A percentile compares a stretch with the other conserved stretches of the same genome.
phyloP scores from a whole-genome alignment of 139 green algal species.

The Coelastrella sp. region DNA sequence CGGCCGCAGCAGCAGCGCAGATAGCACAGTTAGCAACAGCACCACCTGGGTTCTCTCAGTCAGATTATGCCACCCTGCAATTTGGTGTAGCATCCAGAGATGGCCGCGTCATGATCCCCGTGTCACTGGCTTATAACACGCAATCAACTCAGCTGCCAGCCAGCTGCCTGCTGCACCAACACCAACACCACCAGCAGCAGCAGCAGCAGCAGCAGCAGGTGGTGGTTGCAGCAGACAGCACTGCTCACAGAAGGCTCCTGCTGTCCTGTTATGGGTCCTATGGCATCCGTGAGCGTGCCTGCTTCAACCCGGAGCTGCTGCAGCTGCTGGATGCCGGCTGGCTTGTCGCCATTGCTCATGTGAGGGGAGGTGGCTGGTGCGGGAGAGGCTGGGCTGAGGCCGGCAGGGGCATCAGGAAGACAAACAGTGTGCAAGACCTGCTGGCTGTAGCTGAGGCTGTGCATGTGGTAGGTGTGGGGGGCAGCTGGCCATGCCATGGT shows the following conservation, averaged over 20 bases:
- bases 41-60: background rate
- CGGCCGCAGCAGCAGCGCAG: slow-evolving; percentile 12
- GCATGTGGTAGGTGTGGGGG: background rate
- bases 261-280: slow-evolving; percentile 42
- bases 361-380: slow-evolving; percentile 38
- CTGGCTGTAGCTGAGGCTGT: background rate
- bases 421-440: background rate
- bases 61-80: background rate
- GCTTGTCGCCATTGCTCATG: slow-evolving; percentile 39
- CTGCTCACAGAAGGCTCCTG: background rate
- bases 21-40: background rate
- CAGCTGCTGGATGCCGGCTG: slow-evolving; percentile 34
- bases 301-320: slow-evolving; percentile 9
- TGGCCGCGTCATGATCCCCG: background rate
- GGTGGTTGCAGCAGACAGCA: background rate
- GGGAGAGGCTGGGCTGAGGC: slow-evolving; percentile 31
- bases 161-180: background rate
- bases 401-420: slow-evolving; percentile 23
- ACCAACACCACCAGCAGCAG: background rate
- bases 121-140: slow-evolving; percentile 29
- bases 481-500: background rate
- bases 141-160: background rate
- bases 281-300: slow-evolving; percentile 28
- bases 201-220: background rate
- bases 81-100: background rate